Conservation (phyloP, 305 asterid genomes). For the Fraxinus baroniana region DNA sequence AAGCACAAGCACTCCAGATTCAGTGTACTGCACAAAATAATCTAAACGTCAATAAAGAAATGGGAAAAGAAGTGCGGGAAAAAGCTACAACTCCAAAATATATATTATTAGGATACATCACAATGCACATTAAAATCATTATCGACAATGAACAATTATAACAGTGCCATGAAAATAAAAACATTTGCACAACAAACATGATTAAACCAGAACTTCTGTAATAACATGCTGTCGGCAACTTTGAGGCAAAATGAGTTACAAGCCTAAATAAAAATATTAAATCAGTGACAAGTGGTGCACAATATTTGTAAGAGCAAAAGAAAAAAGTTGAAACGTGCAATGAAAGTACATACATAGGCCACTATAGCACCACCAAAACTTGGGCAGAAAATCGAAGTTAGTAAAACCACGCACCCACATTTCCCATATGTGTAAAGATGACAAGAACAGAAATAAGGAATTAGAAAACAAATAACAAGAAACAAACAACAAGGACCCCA, state of each 20-base stretch:
- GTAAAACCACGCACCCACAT: neutral
- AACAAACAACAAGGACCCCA: neutral
- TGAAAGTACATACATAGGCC: neutral
- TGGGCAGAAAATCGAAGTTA: neutral
- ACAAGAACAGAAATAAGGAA: neutral
- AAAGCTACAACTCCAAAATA: neutral
- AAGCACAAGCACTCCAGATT: slow-evolving; percentile 80
- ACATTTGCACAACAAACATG: neutral
- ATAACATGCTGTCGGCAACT: neutral
- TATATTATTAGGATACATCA: slow-evolving; percentile 11
- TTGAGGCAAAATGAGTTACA: slow-evolving; percentile 8
- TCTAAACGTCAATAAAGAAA: slow-evolving; percentile 15
- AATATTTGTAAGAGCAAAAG: neutral
- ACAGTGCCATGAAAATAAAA: neutral
- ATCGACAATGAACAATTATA: slow-evolving; percentile 7
- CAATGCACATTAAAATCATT: neutral
- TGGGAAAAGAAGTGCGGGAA: neutral
- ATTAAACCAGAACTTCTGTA: neutral
- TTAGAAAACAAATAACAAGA: neutral
- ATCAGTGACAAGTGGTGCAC: neutral
- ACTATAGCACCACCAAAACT: slow-evolving; percentile 3
- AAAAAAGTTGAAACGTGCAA: slow-evolving; percentile 5
- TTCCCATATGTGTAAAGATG: neutral
- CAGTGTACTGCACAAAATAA: slow-evolving; percentile 57
- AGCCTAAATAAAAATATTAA: neutral